Evolutionary conservation across 108 stramenopile genomes (phyloP), one percentile per base, ranked within the genome.

Genomic region (Cyclostephanos invisitatus): DNA sequence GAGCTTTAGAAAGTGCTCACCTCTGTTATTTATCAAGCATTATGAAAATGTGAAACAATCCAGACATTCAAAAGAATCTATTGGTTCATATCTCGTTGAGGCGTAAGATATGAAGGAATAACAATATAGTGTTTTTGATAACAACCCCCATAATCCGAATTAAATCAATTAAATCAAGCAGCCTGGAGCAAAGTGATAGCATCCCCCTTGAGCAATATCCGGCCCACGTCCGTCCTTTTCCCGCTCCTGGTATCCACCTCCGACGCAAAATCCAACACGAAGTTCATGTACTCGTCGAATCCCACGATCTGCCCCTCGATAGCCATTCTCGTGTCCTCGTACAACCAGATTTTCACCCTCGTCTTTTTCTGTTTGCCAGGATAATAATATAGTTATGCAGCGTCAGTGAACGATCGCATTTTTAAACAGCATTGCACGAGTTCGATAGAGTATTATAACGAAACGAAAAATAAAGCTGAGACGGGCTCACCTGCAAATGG

Each of bases 131-230:
- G 32, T 32, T 32, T 32, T 32, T 32, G 32, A 32, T 4, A 4
- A 32, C 3, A 2, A 32, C 32, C 32, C 4, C 32, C 32, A 32
- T 32, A 3, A 32, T 32, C 32, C 32, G 32, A 32, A 32, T 49
- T 49, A n/a, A n/a, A n/a, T n/a, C n/a, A n/a, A n/a, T 12, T 3
- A 36, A 22, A 18, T 79, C 25, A 72, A n/a, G 91, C 92, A 62
- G 88, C 82, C 80, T 98, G 98, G 72, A 99, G 78, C 62, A 98
- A 75, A 10, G 99, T 99, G 74, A 99, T 97, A 47, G 91, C 81
- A 86, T 99, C 99, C 18, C 99, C 99, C 87, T 99, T 99, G 35
- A 99, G 86, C 85, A 99, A 83, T 76, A 98, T 98, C 50, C 97
- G 80, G 27, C 93, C 94, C 5, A 97, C 83, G 53, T 88, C 80